phyloP scores from a whole-genome alignment of 106 monocot genomes.

The Triglochin maritima region DNA sequence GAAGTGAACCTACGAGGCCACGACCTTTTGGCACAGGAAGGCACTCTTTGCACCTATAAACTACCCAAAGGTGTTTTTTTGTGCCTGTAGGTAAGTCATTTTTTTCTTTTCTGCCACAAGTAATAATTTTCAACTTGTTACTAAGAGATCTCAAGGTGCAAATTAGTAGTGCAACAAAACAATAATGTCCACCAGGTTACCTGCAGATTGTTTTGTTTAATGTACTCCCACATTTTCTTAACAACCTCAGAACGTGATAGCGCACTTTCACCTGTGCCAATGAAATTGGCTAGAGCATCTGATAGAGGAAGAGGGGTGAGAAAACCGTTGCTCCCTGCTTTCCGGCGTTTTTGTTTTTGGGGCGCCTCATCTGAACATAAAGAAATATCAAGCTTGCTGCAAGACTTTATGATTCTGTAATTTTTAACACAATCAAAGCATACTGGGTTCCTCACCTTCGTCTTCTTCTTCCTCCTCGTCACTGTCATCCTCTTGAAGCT shows the following conservation, averaged over 20 bases:
- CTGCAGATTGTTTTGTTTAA: conserved; percentile 89
- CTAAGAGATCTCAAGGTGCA: no score
- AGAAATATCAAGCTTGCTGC: neutral
- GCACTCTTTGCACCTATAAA: no score
- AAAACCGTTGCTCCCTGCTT: conserved; percentile 40
- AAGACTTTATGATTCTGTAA: neutral
- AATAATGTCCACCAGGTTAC: conserved; percentile 13
- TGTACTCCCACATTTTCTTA: conserved; percentile 86
- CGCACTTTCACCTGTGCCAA: conserved; percentile 80
- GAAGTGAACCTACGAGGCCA: no score
- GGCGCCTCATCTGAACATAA: conserved; percentile 21
- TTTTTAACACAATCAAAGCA: neutral
- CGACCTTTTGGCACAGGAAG: no score
- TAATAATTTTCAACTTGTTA: no score
- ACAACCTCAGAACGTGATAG: conserved; percentile 72
- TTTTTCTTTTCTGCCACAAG: no score
- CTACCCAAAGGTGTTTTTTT: no score
- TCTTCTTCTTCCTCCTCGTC: no score
- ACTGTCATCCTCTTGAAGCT: neutral
- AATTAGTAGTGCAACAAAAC: no score
- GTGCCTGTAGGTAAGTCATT: no score
- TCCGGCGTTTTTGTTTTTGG: conserved; percentile 42
- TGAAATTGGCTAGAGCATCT: conserved; percentile 72
- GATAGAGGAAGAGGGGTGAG: conserved; percentile 69
- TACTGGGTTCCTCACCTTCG: no score